These are phyloP conservation scores for Chondrus crispus DNA, from an alignment of 23 red algal species.

Conservation along the genomic window DNA sequence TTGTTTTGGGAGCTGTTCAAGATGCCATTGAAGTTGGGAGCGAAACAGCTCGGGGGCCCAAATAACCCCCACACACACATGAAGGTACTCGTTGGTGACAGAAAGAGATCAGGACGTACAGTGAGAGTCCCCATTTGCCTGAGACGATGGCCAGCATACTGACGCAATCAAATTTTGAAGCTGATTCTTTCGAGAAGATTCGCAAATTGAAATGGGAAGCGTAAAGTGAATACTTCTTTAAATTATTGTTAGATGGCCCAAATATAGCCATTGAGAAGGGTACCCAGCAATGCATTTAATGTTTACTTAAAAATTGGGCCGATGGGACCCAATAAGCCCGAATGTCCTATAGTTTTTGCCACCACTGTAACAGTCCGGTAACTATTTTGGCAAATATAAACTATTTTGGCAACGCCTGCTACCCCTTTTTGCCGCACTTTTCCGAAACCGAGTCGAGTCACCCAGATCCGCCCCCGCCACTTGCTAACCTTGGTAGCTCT, in stretches of 20 bases:
- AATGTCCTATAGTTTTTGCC: no score
- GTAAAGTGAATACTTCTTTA: background rate
- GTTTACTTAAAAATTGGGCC: background rate
- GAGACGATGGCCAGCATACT: background rate
- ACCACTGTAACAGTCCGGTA: no score
- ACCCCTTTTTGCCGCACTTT: no score
- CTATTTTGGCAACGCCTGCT: no score
- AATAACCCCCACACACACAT: background rate
- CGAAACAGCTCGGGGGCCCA: background rate
- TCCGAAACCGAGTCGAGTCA: no score
- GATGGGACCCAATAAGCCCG: no score
- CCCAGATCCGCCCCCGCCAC: no score
- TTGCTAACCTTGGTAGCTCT: no score
- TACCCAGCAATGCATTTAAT: background rate
- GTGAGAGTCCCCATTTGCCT: background rate
- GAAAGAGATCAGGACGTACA: background rate
- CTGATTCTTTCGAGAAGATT: background rate
- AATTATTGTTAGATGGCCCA: background rate
- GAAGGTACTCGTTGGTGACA: background rate
- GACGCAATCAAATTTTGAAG: background rate
- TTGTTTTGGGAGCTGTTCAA: background rate
- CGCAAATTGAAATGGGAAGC: background rate
- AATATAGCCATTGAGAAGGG: background rate
- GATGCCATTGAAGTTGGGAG: background rate
- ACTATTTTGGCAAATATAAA: no score